Evolutionary conservation across 2,329 filamentous ascomycete species (phyloP).

Genomic region (Fusarium sp.): DNA sequence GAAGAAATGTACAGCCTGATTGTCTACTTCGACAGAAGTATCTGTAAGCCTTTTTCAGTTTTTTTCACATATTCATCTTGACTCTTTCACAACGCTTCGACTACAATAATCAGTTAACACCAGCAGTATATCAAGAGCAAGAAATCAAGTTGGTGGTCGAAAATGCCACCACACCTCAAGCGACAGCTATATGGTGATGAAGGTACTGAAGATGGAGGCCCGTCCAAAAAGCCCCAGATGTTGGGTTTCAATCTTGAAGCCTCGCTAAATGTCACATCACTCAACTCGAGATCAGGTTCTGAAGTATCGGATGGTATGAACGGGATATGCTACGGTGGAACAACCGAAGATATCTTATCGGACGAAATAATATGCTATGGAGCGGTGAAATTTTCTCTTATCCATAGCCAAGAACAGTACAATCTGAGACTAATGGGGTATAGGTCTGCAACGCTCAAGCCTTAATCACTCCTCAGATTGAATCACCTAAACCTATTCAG

Average conservation of each 20-base stretch:
- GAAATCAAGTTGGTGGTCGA: fast-evolving
- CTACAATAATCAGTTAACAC: too few species aligned
- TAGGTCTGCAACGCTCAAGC: constrained; percentile 1
- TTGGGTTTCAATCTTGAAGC: fast-evolving
- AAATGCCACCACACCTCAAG: neutral
- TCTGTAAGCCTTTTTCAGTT: neutral
- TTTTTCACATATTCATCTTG: too few species aligned
- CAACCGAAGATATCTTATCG: too few species aligned
- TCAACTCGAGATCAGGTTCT: neutral
- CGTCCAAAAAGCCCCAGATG: neutral
- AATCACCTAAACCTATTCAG: fast-evolving
- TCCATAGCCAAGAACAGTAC: too few species aligned
- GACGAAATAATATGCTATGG: neutral
- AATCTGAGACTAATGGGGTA: fast-evolving
- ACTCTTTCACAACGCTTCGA: too few species aligned
- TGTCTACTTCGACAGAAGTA: fast-evolving
- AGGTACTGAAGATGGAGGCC: fast-evolving
- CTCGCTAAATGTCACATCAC: fast-evolving
- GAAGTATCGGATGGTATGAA: neutral
- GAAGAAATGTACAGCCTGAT: neutral
- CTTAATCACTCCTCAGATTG: fast-evolving
- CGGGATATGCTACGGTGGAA: too few species aligned
- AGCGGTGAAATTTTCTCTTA: neutral
- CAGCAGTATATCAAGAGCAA: too few species aligned
- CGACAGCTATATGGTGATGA: neutral